Percentiles rank a stretch among this genome's conserved stretches.
Evolutionary conservation across 305 asterid species (phyloP).

Genomic region (Fraxinus sp.): DNA sequence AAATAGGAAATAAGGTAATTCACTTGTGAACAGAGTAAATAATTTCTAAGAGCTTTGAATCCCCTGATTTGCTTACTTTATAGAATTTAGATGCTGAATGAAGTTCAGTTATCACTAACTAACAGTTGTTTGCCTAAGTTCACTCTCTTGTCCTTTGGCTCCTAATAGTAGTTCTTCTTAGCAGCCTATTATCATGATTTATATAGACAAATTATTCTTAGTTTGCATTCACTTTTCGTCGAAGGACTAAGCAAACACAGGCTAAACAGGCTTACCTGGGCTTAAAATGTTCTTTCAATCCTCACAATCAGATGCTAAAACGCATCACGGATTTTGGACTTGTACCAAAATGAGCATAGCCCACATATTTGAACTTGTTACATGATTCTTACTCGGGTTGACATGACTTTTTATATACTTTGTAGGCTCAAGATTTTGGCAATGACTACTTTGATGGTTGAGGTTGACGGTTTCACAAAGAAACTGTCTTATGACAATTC

Average conservation of each 20-base stretch:
- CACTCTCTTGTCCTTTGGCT: background rate
- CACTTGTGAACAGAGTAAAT: background rate
- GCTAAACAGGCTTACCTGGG: background rate
- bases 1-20: background rate
- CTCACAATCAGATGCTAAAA: background rate
- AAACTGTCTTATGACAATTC: background rate
- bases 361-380: background rate
- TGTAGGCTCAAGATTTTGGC: background rate
- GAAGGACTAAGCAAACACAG: background rate
- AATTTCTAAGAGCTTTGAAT: background rate
- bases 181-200: background rate
- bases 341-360: background rate
- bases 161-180: background rate
- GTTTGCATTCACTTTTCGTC: background rate
- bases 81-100: background rate
- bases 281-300: background rate
- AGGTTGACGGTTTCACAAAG: background rate
- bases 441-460: background rate
- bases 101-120: background rate
- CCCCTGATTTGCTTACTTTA: background rate
- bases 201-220: background rate
- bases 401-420: background rate
- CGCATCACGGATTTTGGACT: background rate
- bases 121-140: background rate
- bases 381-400: background rate